Base-by-base conservation (phyloP, 805 yeast species). In the Lipomyces starkeyi region DNA sequence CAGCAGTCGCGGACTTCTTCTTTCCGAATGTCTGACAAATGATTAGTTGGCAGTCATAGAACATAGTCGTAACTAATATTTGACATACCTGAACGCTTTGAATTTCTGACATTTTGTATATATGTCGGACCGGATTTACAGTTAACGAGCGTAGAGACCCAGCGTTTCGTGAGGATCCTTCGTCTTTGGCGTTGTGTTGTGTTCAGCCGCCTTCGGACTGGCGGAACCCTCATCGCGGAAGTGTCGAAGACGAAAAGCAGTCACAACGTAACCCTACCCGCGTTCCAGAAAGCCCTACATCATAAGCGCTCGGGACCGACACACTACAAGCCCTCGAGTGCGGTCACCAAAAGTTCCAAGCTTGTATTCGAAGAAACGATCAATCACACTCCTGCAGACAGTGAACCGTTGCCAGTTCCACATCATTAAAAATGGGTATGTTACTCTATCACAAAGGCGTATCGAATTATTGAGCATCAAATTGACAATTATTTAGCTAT, bases 1-100 rank as follows among this genome's bases (percentile, higher is more conserved):
- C 99, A 82, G 99, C 99, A 81, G 99, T 95, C 82, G 99, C 99
- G 83, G 97, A 91, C 88, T 91, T 95, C 94, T 95, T 95, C 89
- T 94, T 95, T 87, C 99, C 99, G 87, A 95, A 95, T 85, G 98
- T 95, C 97, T 93, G 32, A 27, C 29, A 2, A 52, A 9, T 55
- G 32, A 47, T 54, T 22, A 22, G 62, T 29, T 20, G 14, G 14
- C 25, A 27, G 29, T 27, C 29, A 53, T 17, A 11, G 61, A 49
- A 2, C 17, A n/a, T 14, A 22, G 20, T 25, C 20, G 13, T 9
- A 58, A 34, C 58, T 11, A 13, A 37, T 20, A 17, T 9, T 17
- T 29, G 34, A 63, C 70, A 17, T 58, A 69, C 72, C 72, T 69
- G 74, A 60, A 73, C 74, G 67, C 74, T 72, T 40, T 70, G 73